phyloP scores from a whole-genome alignment of 345 rosid genomes.

The Aquilaria malaccensis region DNA sequence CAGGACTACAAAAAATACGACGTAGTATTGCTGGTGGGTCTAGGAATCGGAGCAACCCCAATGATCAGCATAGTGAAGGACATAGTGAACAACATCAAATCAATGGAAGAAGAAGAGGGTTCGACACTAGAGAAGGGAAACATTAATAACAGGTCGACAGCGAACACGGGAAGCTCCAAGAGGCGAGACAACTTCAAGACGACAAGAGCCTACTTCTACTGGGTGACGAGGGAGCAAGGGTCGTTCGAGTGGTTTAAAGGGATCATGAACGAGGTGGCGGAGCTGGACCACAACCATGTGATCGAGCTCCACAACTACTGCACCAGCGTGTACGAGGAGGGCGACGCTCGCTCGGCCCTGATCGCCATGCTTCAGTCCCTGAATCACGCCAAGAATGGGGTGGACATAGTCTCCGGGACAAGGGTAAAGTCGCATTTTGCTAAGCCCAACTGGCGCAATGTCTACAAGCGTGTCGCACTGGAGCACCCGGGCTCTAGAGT shows the following conservation, averaged over 20 bases:
- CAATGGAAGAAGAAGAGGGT: constrained; percentile 34
- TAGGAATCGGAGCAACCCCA: constrained; percentile 88
- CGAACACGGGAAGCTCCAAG: constrained; percentile 28
- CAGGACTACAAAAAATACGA: constrained; percentile 79
- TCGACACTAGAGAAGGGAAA: constrained; percentile 35
- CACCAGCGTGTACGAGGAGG: constrained; percentile 84
- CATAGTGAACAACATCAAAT: constrained; percentile 59
- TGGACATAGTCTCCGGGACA: constrained; percentile 74
- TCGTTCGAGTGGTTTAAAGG: constrained; percentile 87
- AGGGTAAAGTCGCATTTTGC: constrained; percentile 78
- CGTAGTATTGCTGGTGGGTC: constrained; percentile 64
- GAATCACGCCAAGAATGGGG: constrained; percentile 65
- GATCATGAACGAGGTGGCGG: constrained; percentile 74
- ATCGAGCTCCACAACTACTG: constrained; percentile 77
- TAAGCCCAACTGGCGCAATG: constrained; percentile 68
- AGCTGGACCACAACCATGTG: constrained; percentile 48
- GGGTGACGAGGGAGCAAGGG: constrained; percentile 85
- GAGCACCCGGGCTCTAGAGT: constrained; percentile 54
- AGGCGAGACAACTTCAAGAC: constrained; percentile 49
- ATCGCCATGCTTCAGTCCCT: constrained; percentile 77
- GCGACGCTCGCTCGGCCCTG: constrained; percentile 74
- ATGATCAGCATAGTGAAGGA: constrained; percentile 87
- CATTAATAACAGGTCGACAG: constrained; percentile 5
- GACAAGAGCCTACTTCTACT: constrained; percentile 70
- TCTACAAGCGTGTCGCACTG: constrained; percentile 57